phyloP scores from a whole-genome alignment of 805 yeast species.

The Starmerella vitae region DNA sequence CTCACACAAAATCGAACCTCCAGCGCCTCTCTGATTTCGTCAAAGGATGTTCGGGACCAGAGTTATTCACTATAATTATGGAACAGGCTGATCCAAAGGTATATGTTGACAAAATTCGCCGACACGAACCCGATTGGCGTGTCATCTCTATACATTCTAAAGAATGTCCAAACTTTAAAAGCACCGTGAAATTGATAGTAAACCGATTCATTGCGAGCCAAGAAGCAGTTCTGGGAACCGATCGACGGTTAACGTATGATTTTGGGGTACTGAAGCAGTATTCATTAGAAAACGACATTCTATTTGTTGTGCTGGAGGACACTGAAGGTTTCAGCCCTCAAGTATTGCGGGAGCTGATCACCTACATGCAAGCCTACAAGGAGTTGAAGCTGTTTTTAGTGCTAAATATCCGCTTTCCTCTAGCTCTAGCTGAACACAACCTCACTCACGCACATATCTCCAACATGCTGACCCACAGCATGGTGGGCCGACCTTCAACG shows the following conservation, averaged over 20 bases:
- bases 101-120: conserved; percentile 1
- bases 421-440: conserved; percentile 27
- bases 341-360: conserved; percentile 24
- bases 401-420: conserved; percentile 28
- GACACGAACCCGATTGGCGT: conserved; percentile 7
- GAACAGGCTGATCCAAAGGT: conserved; percentile 7
- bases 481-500: conserved; percentile 7
- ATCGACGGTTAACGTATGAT: conserved; percentile 29
- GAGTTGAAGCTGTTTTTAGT: conserved; percentile 27
- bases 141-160: conserved; percentile 25
- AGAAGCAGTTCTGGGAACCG: conserved; percentile 19
- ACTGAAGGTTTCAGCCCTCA: conserved; percentile 28
- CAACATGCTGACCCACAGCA: conserved; percentile 16
- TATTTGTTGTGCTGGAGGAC: conserved; percentile 28
- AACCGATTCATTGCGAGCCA: conserved; percentile 22
- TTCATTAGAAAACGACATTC: conserved; percentile 14
- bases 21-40: conserved; percentile 2
- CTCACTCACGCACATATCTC: conserved; percentile 23
- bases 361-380: conserved; percentile 26
- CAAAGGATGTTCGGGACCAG: too few relatives aligned
- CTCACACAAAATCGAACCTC: conserved; percentile 1
- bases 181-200: conserved; percentile 26
- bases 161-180: conserved; percentile 28
- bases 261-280: conserved; percentile 28
- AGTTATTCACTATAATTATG: conserved; percentile 6